Evolutionary conservation across 2,329 filamentous ascomycete species (phyloP).

Genomic region (Pseudogymnoascus sp.): DNA sequence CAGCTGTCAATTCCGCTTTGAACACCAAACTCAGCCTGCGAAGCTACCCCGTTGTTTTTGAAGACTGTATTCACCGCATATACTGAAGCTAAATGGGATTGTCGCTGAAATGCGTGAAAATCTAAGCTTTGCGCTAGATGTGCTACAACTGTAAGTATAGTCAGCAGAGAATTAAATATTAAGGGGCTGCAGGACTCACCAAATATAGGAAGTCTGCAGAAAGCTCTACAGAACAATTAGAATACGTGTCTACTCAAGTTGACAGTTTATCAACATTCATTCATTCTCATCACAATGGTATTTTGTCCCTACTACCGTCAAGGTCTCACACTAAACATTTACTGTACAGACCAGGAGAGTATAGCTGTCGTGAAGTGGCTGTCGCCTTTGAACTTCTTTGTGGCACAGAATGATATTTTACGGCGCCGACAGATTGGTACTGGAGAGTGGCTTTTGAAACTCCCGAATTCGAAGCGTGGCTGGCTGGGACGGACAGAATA

Average conservation of each 20-base stretch:
- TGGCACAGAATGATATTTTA: not conserved
- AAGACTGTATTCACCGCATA: not conserved
- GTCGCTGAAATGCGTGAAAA: constrained; percentile 11
- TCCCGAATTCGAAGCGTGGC: not conserved
- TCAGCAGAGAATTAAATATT: constrained; percentile 3
- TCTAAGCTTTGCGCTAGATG: constrained; percentile 11
- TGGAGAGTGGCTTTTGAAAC: not conserved
- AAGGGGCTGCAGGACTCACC: not conserved
- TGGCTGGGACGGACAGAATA: not conserved
- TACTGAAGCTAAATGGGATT: constrained; percentile 13
- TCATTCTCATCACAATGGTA: not conserved
- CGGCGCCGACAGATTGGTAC: not conserved
- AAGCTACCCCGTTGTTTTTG: not conserved
- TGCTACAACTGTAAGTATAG: constrained; percentile 13
- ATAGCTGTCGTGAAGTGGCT: not conserved
- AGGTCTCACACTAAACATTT: not conserved
- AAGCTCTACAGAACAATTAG: not conserved
- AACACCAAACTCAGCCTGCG: not conserved
- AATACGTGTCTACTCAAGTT: not conserved
- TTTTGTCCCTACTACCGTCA: not conserved
- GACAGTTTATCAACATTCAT: not conserved
- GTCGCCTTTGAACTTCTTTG: not conserved
- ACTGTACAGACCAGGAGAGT: not conserved
- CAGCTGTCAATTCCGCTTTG: not conserved
- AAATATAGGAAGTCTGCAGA: not conserved